Base-by-base conservation (phyloP, 2,329 filamentous ascomycete species). In the Zasmidium citrigriseum region DNA sequence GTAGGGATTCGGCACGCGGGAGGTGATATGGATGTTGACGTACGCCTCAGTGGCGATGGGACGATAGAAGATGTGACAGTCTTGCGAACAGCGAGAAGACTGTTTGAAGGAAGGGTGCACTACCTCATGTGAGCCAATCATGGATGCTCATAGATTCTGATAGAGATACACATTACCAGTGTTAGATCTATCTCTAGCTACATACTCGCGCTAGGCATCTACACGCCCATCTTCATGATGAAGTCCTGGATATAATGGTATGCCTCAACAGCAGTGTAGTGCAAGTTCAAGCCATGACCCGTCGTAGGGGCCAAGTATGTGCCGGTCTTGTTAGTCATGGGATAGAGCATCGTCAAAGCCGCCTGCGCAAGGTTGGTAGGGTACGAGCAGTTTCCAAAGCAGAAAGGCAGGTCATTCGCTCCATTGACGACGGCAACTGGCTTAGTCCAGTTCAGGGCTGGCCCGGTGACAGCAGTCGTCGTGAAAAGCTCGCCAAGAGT, bases 401-500 rank as follows among this genome's bases (percentile, higher is more conserved):
- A 73, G 57, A 71, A 72, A 7, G 68, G 68, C 41, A 71, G 48
- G 53, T 73, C 70, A 14, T 65, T 56, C 2, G 45, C 62, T 2
- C 71, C 71, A 21, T 72, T 68, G 20, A 72, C 67, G 14, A 73
- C 68, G 1, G 67, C 64, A 3, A 72, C 66, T 2, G 71, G 66
- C 10, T 59, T 59, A 18, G 60, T 69, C 57, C 59, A 73, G 48
- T 65, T 61, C 21, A 25, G 24, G 1, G 68, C 66, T 0, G 62
- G 46, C 4, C 18, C 55, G 14, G 56, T 54, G 1, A 65, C 59
- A 4, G 60, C 64, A 2, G 57, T 51, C 3, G 64, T 57, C 2
- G 63, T 65, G 56, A 72, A 66, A n/a, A 72, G 57, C 49, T 74
- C 71, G 20, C 72, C 72, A 24, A 69, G 60, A 1, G 71, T 72